phyloP scores from a whole-genome alignment of 305 asterid species.

The Fraxinus xanthoxyloides region DNA sequence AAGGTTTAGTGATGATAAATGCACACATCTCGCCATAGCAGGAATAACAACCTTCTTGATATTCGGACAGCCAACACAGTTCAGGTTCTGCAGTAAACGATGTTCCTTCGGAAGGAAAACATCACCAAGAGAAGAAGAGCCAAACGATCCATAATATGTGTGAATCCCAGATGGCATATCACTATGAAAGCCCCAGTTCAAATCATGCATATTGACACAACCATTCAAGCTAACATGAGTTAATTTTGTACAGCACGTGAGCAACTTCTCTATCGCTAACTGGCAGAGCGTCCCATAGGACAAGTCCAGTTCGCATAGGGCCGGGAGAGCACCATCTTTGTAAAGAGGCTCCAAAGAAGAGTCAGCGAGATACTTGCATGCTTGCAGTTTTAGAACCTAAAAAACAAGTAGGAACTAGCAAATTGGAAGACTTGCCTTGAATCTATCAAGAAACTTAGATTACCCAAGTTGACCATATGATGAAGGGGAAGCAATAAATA shows the following conservation, averaged over 20 bases:
- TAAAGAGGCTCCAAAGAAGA: slow-evolving; percentile 85
- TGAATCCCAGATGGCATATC: slow-evolving; percentile 31
- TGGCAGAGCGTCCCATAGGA: slow-evolving; percentile 91
- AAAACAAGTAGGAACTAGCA: neutral
- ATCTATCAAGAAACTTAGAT: neutral
- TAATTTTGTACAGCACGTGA: slow-evolving; percentile 79
- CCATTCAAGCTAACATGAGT: slow-evolving; percentile 97
- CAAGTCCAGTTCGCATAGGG: slow-evolving; percentile 79
- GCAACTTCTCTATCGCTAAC: slow-evolving; percentile 87
- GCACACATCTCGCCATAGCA: slow-evolving; percentile 65
- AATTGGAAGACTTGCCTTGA: neutral
- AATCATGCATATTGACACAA: slow-evolving; percentile 86
- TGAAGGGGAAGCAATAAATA: neutral
- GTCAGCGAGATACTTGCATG: slow-evolving; percentile 89
- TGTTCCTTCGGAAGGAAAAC: slow-evolving; percentile 28
- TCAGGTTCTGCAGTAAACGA: slow-evolving; percentile 76
- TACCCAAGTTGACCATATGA: neutral
- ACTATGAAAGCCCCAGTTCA: slow-evolving; percentile 69
- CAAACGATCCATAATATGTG: slow-evolving; percentile 23
- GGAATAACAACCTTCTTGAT: slow-evolving; percentile 89
- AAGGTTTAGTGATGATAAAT: slow-evolving; percentile 78
- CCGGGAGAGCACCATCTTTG: slow-evolving; percentile 81
- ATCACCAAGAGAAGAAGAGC: slow-evolving; percentile 28
- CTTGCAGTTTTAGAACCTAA: slow-evolving; percentile 96
- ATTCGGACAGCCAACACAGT: slow-evolving; percentile 94